These are phyloP conservation scores for Microbotryum silenes-acaulis DNA, from an alignment of 1,284 basidiomycete species.

Conservation along the genomic window DNA sequence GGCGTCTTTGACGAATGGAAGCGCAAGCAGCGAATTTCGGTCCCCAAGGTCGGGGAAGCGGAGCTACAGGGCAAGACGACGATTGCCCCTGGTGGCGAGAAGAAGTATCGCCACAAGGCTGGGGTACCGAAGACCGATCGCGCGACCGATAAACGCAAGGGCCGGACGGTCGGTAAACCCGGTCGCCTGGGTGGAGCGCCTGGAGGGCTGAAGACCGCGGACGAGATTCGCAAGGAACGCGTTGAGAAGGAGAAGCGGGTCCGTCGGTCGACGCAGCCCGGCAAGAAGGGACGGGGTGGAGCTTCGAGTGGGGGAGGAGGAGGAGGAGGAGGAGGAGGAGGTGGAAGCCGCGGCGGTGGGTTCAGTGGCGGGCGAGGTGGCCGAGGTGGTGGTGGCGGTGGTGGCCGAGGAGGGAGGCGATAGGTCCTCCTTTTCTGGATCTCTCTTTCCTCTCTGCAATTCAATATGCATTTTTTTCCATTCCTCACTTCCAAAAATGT, in stretches of 20 bases:
- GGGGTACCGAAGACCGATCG: slow-evolving; percentile 19
- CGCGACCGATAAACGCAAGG: slow-evolving; percentile 27
- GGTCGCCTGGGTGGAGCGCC: slow-evolving; percentile 38
- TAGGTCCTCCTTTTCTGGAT: background rate
- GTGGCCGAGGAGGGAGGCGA: slow-evolving; percentile 1
- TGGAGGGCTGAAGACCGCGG: slow-evolving; percentile 54
- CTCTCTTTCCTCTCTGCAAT: too few relatives aligned
- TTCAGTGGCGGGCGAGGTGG: background rate
- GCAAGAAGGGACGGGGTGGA: slow-evolving; percentile 19
- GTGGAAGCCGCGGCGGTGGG: background rate
- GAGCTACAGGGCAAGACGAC: slow-evolving; percentile 44
- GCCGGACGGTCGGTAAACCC: slow-evolving; percentile 28
- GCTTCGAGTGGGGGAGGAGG: background rate
- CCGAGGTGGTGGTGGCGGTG: background rate
- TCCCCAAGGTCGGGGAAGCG: slow-evolving; percentile 74
- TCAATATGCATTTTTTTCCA: too few relatives aligned
- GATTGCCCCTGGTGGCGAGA: slow-evolving; percentile 11
- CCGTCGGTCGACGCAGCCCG: slow-evolving; percentile 30
- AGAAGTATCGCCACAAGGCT: slow-evolving; percentile 31
- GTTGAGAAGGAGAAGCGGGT: slow-evolving; percentile 43
- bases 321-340: too few relatives aligned
- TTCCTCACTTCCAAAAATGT: too few relatives aligned
- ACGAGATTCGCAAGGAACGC: slow-evolving; percentile 71
- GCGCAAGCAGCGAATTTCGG: slow-evolving; percentile 57
- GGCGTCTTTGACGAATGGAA: slow-evolving; percentile 96